Evolutionary conservation across 2,329 filamentous ascomycete species (phyloP), one percentile per base, ranked within the genome.

Genomic region (Penicillium sp.): DNA sequence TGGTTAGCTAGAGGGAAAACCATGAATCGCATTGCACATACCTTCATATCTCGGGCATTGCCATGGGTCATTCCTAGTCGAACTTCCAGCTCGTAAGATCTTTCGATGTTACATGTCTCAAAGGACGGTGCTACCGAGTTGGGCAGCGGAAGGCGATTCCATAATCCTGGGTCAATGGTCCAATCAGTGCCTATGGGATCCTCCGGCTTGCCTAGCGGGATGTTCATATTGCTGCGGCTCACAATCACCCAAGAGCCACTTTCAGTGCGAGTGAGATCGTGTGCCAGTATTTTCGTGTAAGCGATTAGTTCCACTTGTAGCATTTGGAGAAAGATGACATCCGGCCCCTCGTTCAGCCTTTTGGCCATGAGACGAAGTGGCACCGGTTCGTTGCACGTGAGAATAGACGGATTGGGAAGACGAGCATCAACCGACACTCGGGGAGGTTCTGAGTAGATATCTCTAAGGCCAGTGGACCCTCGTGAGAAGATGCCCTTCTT

Each of bases 41-140:
- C 75, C 75, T 80, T 79, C 57, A 77, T 72, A 40, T 75, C 75
- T 47, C 77, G 77, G 47, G 82, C 79, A 29, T 82, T 82, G 6
- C 89, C 89, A 80, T 91, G 92, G 53, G 85, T 86, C 36, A 97
- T 73, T 1, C 91, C 91, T 7, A 96, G 78, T 55, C 86, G 86
- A 39, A 97, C 77, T 73, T 97, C 91, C 36, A 99, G 76, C 69
- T 92, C 88, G 71, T 99, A 97, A 48, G 78, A 82, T 27, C 93
- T 85, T 48, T 84, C 83, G 46, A 97, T 83, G 71, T 97, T 97
- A 75, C 94, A 99, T 1, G 92, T 91, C 46, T 86, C 81, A 69
- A 99, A 99, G 0, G 86, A 88, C 0, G 94, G 94, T 9, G 91
- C 87, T 10, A 99, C 86, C 0, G 90, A 93, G 70, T 91, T 94